Evolutionary conservation across 177 flowering plant species (phyloP), one percentile per base, ranked within the genome.

Genomic region (Vitis hybrid): DNA sequence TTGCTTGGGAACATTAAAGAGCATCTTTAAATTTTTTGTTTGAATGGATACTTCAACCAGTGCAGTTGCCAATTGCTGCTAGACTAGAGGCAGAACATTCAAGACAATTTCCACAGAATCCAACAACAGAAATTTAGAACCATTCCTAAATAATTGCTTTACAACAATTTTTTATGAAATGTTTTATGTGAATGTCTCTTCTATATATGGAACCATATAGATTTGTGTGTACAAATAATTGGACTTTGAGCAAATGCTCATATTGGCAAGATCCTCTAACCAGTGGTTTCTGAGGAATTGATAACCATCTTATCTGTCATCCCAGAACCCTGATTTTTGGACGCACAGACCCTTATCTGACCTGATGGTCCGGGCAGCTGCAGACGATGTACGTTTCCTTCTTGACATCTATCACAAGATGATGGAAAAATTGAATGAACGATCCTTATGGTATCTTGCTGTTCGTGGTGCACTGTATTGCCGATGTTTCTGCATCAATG

Each of bases 361-460:
- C 65, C 79, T 81, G 71, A 94, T 94, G 99, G 73, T 91, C 77
- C 92, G 95, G 65, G 94, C 97, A 60, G 98, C 99, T 71, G 90
- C 92, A 50, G 99, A 93, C 86, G 99, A 94, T 84, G 99, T 94
- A 53, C 97, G 98, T 22, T 94, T 93, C 87, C 98, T 94, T 71
- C 92, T 84, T n/a, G 74, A 76, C 73, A 88, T 94, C 68, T 93
- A 93, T 76, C 83, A 90, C 70, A 90, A 87, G 79, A 88, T 94
- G 93, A 86, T 92, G 90, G 86, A 79, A 69, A 93, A 85, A 76
- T 73, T 92, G 74, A 87, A 83, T 60, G 56, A 84, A 26, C 82
- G 71, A 75, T 91, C 97, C 59, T 71, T 88, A 71, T 92, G 97
- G 91, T 80, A 82, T 77, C 98, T 94, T 60, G 79, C 87, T 58